phyloP scores from a whole-genome alignment of 768 basidiomycete species.

The Xerocomellus amylosporus region DNA sequence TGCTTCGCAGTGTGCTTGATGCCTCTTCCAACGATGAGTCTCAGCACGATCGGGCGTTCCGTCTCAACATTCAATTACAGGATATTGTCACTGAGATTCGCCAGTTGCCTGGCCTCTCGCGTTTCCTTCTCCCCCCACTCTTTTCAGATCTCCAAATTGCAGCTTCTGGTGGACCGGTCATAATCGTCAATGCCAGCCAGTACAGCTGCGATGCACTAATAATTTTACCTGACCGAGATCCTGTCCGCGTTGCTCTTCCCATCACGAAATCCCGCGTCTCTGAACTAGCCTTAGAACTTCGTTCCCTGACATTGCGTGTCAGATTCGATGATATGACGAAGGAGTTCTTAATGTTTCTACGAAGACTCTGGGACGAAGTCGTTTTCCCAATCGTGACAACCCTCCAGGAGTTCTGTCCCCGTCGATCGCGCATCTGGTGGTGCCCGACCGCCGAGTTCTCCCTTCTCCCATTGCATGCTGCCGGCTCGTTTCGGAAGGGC shows the following conservation, averaged over 20 bases:
- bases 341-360: background rate
- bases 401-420: background rate
- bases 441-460: slow-evolving; percentile 10
- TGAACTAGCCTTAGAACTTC: background rate
- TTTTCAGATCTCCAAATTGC: too few relatives aligned
- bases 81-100: slow-evolving; percentile 15
- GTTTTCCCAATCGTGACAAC: slow-evolving; percentile 12
- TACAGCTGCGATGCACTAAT: slow-evolving; percentile 35
- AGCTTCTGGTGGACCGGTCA: too few relatives aligned
- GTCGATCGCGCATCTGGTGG: slow-evolving; percentile 8
- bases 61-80: background rate
- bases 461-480: background rate
- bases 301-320: background rate
- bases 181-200: slow-evolving; percentile 31
- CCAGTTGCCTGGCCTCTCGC: slow-evolving; percentile 17
- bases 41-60: background rate
- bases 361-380: slow-evolving; percentile 16
- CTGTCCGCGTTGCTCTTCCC: background rate
- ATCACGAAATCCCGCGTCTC: background rate
- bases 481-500: background rate
- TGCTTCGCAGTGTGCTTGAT: background rate
- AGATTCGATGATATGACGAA: background rate
- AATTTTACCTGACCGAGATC: slow-evolving; percentile 5
- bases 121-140: slow-evolving; percentile 29
- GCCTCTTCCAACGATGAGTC: background rate